A percentile compares a stretch with the other conserved stretches of the same genome.
Conservation (phyloP, 345 rosid species). For the Pistacia vera region DNA sequence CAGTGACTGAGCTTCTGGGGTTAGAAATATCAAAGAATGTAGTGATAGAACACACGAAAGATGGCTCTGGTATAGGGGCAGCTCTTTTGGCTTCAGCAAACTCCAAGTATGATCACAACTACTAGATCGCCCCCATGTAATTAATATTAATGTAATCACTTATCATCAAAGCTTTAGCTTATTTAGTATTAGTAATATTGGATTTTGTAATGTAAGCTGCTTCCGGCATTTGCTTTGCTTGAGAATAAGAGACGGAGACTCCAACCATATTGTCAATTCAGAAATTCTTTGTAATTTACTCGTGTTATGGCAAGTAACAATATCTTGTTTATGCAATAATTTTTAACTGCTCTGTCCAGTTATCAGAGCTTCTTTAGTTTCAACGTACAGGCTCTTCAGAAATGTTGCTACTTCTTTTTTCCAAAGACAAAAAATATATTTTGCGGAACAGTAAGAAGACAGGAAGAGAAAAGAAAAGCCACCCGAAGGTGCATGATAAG, state of each 20-base stretch:
- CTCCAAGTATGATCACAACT: constrained; percentile 56
- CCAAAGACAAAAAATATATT: too few species aligned
- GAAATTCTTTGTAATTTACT: not conserved
- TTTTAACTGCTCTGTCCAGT: not conserved
- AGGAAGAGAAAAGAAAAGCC: too few species aligned
- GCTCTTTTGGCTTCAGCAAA: constrained; percentile 85
- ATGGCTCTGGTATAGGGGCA: constrained; percentile 90
- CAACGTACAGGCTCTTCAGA: too few species aligned
- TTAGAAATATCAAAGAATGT: constrained; percentile 48
- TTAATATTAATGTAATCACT: not conserved
- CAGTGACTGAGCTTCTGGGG: constrained; percentile 71
- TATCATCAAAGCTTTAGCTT: not conserved
- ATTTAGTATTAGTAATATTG: not conserved
- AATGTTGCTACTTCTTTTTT: too few species aligned
- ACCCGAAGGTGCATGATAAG: not conserved
- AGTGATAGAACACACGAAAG: constrained; percentile 70
- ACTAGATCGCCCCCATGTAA: constrained; percentile 22
- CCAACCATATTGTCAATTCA: not conserved
- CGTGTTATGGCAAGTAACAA: not conserved
- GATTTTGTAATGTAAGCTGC: constrained; percentile 14
- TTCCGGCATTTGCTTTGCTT: not conserved
- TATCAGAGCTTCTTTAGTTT: too few species aligned
- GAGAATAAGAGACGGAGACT: constrained; percentile 10
- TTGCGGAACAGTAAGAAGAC: not conserved
- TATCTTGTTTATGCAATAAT: not conserved